A percentile compares a stretch with the other conserved stretches of the same genome.
Evolutionary conservation across 306 rosid species (phyloP).

Genomic region (Coriaria nepalensis): DNA sequence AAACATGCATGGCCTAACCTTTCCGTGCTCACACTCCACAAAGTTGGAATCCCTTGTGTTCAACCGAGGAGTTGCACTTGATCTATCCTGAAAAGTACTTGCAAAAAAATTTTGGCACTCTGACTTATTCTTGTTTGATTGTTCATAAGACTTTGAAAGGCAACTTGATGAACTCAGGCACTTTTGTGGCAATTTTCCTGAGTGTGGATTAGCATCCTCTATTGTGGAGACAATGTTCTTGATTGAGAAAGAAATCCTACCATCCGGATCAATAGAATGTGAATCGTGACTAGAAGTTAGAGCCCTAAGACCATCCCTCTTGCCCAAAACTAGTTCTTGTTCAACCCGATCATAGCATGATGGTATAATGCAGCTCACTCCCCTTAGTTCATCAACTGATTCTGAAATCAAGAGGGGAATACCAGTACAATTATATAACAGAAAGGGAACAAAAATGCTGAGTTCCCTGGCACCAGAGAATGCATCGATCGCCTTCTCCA

Average conservation of each 20-base stretch:
- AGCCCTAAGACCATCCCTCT: conserved; percentile 55
- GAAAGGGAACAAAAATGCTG: conserved; percentile 57
- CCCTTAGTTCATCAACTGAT: conserved; percentile 30
- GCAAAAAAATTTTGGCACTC: conserved; percentile 17
- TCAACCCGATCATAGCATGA: conserved; percentile 43
- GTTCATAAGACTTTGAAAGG: conserved; percentile 21
- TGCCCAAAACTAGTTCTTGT: conserved; percentile 26
- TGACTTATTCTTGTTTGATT: conserved; percentile 17
- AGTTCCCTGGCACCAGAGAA: conserved; percentile 79
- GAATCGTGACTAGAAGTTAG: conserved; percentile 27
- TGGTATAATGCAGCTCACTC: conserved; percentile 38
- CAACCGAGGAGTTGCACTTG: conserved; percentile 21
- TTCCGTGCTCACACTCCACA: conserved; percentile 38
- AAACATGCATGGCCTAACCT: conserved; percentile 56
- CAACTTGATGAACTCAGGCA: conserved; percentile 19
- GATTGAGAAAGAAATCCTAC: conserved; percentile 15
- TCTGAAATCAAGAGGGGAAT: conserved; percentile 56
- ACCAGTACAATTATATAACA: conserved; percentile 77
- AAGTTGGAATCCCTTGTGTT: conserved; percentile 27
- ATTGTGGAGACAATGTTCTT: conserved; percentile 42
- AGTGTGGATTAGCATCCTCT: conserved; percentile 25
- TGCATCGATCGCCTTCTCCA: conserved; percentile 79
- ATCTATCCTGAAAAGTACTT: conserved; percentile 17
- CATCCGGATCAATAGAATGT: conserved; percentile 18
- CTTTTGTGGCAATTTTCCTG: conserved; percentile 14